A percentile compares a stretch with the other conserved stretches of the same genome.
These are phyloP conservation scores for Discostella stelligera DNA, from an alignment of 352 stramenopile species.

Conservation along the genomic window DNA sequence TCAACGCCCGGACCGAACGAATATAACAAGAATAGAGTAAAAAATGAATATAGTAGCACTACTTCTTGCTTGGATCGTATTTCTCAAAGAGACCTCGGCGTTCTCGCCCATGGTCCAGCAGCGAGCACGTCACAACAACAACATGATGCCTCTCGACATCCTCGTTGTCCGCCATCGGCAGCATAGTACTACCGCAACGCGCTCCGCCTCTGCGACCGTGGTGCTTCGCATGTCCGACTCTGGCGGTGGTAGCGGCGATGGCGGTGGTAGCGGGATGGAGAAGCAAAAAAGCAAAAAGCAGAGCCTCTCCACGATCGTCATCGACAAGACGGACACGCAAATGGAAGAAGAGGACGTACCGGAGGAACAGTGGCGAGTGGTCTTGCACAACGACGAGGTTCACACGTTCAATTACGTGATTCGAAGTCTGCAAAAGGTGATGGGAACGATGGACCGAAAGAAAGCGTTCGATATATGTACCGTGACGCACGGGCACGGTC, in stretches of 20 bases:
- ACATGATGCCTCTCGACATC: neutral
- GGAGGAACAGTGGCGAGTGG: slow-evolving; percentile 82
- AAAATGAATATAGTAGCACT: slow-evolving; percentile 12
- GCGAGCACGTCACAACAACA: neutral
- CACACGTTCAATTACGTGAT: slow-evolving; percentile 87
- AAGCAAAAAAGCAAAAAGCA: slow-evolving; percentile 61
- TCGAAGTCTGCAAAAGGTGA: slow-evolving; percentile 81
- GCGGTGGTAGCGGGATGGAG: slow-evolving; percentile 46
- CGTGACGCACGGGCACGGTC: slow-evolving; percentile 81
- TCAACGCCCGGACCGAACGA: neutral
- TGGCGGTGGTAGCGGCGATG: slow-evolving; percentile 15
- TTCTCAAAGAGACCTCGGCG: slow-evolving; percentile 3
- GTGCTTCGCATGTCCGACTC: slow-evolving; percentile 64
- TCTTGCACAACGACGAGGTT: slow-evolving; percentile 87
- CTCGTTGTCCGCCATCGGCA: neutral
- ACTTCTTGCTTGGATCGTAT: slow-evolving; percentile 4
- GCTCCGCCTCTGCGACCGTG: slow-evolving; percentile 9
- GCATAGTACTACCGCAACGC: neutral
- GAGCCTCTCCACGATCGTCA: slow-evolving; percentile 53
- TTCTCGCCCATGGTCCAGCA: slow-evolving; percentile 9
- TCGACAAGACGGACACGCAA: slow-evolving; percentile 68
- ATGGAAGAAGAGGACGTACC: slow-evolving; percentile 64
- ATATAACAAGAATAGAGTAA: slow-evolving; percentile 2
- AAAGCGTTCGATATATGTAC: slow-evolving; percentile 84
- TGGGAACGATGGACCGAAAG: slow-evolving; percentile 78